Percentiles rank a stretch among this genome's conserved stretches.
These are phyloP conservation scores for Mucor velutinosus DNA, from an alignment of 371 early-diverging fungal species.

Conservation along the genomic window DNA sequence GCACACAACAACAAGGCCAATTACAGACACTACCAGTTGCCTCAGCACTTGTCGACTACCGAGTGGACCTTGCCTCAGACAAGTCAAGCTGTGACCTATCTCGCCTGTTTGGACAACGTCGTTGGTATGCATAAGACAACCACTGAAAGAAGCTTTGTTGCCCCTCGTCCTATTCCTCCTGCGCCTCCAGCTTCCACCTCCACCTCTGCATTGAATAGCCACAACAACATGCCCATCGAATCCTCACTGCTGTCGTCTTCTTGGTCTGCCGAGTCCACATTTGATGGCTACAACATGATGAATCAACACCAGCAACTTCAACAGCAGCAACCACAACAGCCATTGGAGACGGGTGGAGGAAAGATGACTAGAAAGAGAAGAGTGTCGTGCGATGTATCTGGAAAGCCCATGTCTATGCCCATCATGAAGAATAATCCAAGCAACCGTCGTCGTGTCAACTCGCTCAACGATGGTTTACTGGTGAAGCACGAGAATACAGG, in stretches of 20 bases:
- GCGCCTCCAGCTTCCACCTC: not conserved
- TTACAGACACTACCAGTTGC: conserved; percentile 23
- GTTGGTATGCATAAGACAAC: conserved; percentile 78
- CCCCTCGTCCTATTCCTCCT: conserved; percentile 16
- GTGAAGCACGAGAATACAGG: conserved; percentile 5
- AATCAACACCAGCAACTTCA: conserved; percentile 19
- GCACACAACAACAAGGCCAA: conserved; percentile 34
- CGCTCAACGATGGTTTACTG: conserved; percentile 34
- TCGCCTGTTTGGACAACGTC: conserved; percentile 78
- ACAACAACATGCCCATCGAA: not conserved
- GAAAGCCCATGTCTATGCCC: conserved; percentile 30
- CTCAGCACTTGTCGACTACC: conserved; percentile 13
- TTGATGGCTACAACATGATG: conserved; percentile 14
- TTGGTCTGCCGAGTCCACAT: conserved; percentile 16
- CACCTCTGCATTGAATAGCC: conserved; percentile 1
- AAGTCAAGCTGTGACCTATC: conserved; percentile 59
- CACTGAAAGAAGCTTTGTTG: conserved; percentile 46
- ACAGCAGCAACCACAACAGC: conserved; percentile 10
- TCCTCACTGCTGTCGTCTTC: not conserved
- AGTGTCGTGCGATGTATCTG: conserved; percentile 48
- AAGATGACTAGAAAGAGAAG: conserved; percentile 45
- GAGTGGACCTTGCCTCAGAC: conserved; percentile 48
- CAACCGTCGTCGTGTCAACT: conserved; percentile 48
- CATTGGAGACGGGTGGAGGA: conserved; percentile 14
- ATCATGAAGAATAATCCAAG: conserved; percentile 21